phyloP scores from a whole-genome alignment of 208 protist genomes.

The Porcisia deanei region DNA sequence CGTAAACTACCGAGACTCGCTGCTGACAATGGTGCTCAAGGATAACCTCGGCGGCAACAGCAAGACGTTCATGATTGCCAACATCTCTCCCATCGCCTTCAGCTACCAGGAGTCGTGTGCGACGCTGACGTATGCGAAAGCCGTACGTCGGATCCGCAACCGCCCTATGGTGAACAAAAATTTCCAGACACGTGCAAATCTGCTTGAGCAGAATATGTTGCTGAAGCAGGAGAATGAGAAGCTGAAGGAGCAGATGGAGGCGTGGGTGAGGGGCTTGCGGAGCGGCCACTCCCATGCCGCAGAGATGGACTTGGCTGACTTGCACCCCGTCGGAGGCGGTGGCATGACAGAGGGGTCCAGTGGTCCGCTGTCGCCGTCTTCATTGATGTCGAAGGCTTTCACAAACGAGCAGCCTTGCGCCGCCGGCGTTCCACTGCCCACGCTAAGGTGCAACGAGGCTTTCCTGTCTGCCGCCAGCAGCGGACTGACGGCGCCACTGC shows the following conservation, averaged over 20 bases:
- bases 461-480: constrained; percentile 34
- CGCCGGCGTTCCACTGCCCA: neutral
- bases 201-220: constrained; percentile 63
- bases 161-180: constrained; percentile 90
- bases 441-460: constrained; percentile 25
- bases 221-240: constrained; percentile 69
- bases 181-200: constrained; percentile 86
- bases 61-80: constrained; percentile 94
- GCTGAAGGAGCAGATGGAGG: constrained; percentile 68
- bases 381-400: constrained; percentile 1
- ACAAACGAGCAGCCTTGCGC: constrained; percentile 10
- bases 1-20: constrained; percentile 93
- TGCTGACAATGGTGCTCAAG: constrained; percentile 93
- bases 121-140: constrained; percentile 69
- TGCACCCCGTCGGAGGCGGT: neutral
- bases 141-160: constrained; percentile 83
- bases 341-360: neutral
- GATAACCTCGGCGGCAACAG: constrained; percentile 90
- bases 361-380: neutral
- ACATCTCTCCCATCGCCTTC: constrained; percentile 77
- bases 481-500: constrained; percentile 44
- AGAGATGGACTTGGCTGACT: neutral
- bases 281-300: constrained; percentile 6
- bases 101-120: constrained; percentile 75
- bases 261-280: constrained; percentile 30